Percentiles rank a stretch among this genome's conserved stretches.
These are phyloP conservation scores for Rhizodiscina lignyota DNA, from an alignment of 495 filamentous ascomycete genomes.

Conservation along the genomic window DNA sequence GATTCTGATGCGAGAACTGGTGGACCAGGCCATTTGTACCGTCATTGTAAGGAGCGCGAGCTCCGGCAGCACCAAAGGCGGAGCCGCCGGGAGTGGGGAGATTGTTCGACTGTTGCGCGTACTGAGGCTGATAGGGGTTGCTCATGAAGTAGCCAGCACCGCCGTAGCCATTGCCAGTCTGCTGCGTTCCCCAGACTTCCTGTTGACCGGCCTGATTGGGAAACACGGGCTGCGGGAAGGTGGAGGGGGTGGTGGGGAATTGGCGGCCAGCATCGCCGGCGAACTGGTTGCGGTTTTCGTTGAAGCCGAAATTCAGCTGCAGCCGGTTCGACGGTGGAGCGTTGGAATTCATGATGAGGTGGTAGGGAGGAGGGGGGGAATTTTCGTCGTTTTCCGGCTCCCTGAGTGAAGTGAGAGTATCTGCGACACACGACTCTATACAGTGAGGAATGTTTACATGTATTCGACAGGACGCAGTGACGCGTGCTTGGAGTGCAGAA, in stretches of 20 bases:
- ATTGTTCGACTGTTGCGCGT: slow-evolving; percentile 40
- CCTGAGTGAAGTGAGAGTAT: too few species aligned
- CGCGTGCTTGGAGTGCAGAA: too few species aligned
- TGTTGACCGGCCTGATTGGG: slow-evolving; percentile 34
- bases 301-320: slow-evolving; percentile 26
- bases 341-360: slow-evolving; percentile 11
- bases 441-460: too few species aligned
- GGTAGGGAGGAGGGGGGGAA: neutral
- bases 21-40: slow-evolving; percentile 71
- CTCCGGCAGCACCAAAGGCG: slow-evolving; percentile 3
- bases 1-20: slow-evolving; percentile 94
- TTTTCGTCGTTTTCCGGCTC: too few species aligned
- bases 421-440: too few species aligned
- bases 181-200: slow-evolving; percentile 32
- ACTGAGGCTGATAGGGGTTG: slow-evolving; percentile 39
- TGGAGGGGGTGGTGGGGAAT: slow-evolving; percentile 93
- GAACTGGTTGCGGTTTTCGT: slow-evolving; percentile 10
- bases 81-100: slow-evolving; percentile 34
- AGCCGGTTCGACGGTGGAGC: slow-evolving; percentile 19
- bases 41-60: slow-evolving; percentile 27
- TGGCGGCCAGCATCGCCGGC: slow-evolving; percentile 34
- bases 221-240: slow-evolving; percentile 83
- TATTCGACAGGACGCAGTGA: too few species aligned
- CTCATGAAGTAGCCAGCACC: slow-evolving; percentile 49
- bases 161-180: slow-evolving; percentile 31